A percentile compares a stretch with the other conserved stretches of the same genome.
Evolutionary conservation across 306 rosid genomes (phyloP).

Genomic region (Arachis hypogaea): DNA sequence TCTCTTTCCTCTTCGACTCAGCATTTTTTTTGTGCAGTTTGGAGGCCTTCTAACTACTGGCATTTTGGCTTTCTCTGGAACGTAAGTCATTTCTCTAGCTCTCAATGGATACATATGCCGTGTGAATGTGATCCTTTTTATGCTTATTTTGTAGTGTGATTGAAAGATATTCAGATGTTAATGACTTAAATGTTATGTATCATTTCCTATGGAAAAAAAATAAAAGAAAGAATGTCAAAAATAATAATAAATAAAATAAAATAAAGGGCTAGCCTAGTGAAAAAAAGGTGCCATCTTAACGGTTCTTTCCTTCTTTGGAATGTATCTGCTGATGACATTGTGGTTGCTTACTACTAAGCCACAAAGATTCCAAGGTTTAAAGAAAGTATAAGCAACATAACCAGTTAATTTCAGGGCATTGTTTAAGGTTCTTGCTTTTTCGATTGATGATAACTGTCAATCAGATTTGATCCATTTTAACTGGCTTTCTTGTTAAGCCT

Average conservation of each 20-base stretch:
- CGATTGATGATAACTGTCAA: no score
- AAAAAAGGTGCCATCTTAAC: not conserved
- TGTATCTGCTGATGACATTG: constrained; percentile 4
- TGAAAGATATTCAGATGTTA: no score
- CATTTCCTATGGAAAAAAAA: not conserved
- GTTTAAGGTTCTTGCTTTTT: no score
- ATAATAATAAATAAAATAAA: no score
- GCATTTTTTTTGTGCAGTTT: constrained; percentile 56
- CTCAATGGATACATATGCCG: not conserved
- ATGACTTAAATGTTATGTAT: no score
- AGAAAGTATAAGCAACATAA: not conserved
- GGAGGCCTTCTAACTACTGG: constrained; percentile 92
- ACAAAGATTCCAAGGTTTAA: not conserved
- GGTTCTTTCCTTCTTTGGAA: no score
- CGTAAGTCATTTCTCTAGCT: constrained; percentile 61
- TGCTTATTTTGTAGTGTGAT: not conserved
- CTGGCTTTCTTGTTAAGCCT: no score
- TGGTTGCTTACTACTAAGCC: constrained; percentile 2
- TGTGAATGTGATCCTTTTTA: not conserved
- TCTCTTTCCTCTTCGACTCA: not conserved
- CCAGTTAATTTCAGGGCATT: no score
- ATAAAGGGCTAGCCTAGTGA: no score
- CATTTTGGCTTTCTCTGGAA: constrained; percentile 83
- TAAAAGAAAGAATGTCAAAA: no score
- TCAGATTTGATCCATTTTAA: no score